Evolutionary conservation across 768 basidiomycete genomes (phyloP).

Genomic region (Daedalea quercina): DNA sequence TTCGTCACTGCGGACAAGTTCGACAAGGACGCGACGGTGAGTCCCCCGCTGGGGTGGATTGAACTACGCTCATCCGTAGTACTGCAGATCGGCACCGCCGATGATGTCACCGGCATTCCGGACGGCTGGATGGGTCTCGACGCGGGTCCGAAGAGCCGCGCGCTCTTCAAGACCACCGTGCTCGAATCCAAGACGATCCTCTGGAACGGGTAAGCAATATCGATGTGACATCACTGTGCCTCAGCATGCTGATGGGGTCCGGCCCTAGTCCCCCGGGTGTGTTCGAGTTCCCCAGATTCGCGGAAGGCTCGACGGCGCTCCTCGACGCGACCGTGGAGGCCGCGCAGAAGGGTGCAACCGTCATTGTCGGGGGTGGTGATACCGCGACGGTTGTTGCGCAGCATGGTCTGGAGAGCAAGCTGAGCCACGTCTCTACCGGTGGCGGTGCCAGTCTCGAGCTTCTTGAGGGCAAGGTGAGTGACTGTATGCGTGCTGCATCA

Average conservation of each 20-base stretch:
- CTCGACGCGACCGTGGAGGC: constrained; percentile 85
- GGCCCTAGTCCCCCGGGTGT: constrained; percentile 84
- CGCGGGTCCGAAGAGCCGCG: constrained; percentile 76
- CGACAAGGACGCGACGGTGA: constrained; percentile 80
- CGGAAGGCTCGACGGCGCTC: constrained; percentile 75
- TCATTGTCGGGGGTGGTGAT: constrained; percentile 95
- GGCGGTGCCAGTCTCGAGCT: constrained; percentile 92
- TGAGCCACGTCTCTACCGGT: constrained; percentile 96
- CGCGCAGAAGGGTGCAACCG: constrained; percentile 76
- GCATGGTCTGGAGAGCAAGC: constrained; percentile 73
- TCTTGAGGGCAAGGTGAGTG: constrained; percentile 89
- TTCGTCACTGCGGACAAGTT: constrained; percentile 95
- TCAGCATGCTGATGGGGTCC: background rate
- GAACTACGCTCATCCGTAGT: background rate
- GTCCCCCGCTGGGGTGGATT: constrained; percentile 9
- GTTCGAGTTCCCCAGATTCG: constrained; percentile 93
- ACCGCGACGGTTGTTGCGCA: constrained; percentile 96
- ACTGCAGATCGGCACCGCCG: constrained; percentile 60
- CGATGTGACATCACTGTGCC: background rate
- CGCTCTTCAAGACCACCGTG: constrained; percentile 76
- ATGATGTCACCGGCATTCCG: constrained; percentile 84
- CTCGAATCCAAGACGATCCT: constrained; percentile 90
- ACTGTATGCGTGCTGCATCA: background rate
- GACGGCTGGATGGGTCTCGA: constrained; percentile 95
- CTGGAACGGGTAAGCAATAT: constrained; percentile 76